These are phyloP conservation scores for Penicillium psychrofluorescens DNA, from an alignment of 495 filamentous ascomycete genomes.

Conservation along the genomic window DNA sequence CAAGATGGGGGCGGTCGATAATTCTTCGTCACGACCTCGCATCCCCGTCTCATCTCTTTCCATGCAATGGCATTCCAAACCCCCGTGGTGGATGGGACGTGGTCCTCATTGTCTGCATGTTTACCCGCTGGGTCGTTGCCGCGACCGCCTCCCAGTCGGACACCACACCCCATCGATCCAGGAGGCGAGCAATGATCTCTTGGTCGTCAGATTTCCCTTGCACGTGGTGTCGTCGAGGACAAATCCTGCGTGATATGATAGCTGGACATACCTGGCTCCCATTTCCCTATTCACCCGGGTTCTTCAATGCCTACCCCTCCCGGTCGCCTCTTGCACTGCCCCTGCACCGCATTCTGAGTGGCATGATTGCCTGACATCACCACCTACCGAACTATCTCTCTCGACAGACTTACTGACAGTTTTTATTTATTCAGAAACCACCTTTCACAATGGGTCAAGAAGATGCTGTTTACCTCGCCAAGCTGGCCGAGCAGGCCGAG, in stretches of 20 bases:
- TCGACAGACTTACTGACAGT: slow-evolving; percentile 4
- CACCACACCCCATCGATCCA: slow-evolving; percentile 7
- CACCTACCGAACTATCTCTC: neutral
- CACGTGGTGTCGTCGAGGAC: no score
- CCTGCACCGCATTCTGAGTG: slow-evolving; percentile 7
- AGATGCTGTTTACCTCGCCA: slow-evolving; percentile 98
- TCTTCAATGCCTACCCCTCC: slow-evolving; percentile 16
- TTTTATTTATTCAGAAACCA: slow-evolving; percentile 12
- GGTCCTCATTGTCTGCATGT: slow-evolving; percentile 9
- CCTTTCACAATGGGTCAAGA: slow-evolving; percentile 89
- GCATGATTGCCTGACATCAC: slow-evolving; percentile 15
- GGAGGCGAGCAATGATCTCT: neutral
- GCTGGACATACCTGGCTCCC: neutral
- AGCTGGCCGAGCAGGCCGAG: slow-evolving; percentile 99
- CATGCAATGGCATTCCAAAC: slow-evolving; percentile 8
- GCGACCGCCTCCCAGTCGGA: slow-evolving; percentile 18
- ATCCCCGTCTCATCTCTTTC: slow-evolving; percentile 1
- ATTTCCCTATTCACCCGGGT: neutral
- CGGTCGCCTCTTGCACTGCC: slow-evolving; percentile 17
- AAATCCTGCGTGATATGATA: neutral
- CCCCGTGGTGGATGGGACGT: neutral
- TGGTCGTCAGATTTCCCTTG: neutral
- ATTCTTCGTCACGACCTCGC: neutral
- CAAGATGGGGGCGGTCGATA: no score
- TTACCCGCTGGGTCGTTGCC: slow-evolving; percentile 16